Conservation (phyloP, 1,284 basidiomycete species). For the Tetrapyrgos nigripes region DNA sequence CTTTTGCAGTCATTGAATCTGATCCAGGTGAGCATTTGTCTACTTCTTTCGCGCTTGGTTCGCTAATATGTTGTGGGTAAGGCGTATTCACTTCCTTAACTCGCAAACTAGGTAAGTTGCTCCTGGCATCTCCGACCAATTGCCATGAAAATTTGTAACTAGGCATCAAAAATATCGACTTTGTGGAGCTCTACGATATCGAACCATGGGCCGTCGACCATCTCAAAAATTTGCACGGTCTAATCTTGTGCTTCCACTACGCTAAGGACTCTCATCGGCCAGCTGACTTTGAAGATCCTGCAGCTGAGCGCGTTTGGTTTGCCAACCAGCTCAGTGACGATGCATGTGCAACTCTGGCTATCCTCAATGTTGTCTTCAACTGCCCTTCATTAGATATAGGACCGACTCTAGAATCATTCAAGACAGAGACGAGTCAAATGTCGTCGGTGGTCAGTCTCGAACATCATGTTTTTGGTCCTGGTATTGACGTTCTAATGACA, state of each 20-base stretch:
- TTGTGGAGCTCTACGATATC: constrained; percentile 65
- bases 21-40: constrained; percentile 51
- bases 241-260: constrained; percentile 69
- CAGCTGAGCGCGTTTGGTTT: constrained; percentile 64
- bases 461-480: constrained; percentile 1
- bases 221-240: constrained; percentile 53
- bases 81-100: constrained; percentile 65
- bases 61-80: constrained; percentile 22
- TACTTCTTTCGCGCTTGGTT: neutral
- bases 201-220: constrained; percentile 66
- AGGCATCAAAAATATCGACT: constrained; percentile 55
- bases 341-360: constrained; percentile 65
- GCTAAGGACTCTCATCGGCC: constrained; percentile 51
- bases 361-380: constrained; percentile 65
- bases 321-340: constrained; percentile 72
- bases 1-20: constrained; percentile 67
- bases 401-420: constrained; percentile 49
- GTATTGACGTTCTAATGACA: neutral
- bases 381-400: constrained; percentile 57
- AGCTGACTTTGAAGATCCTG: constrained; percentile 56
- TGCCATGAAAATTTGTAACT: too few relatives aligned
- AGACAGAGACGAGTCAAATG: constrained; percentile 58
- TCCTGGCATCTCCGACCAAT: too few relatives aligned
- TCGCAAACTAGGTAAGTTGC: too few relatives aligned
- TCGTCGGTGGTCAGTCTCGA: constrained; percentile 54